These are phyloP conservation scores for Tetrapisispora namnaoensis DNA, from an alignment of 805 yeast genomes.

Conservation along the genomic window DNA sequence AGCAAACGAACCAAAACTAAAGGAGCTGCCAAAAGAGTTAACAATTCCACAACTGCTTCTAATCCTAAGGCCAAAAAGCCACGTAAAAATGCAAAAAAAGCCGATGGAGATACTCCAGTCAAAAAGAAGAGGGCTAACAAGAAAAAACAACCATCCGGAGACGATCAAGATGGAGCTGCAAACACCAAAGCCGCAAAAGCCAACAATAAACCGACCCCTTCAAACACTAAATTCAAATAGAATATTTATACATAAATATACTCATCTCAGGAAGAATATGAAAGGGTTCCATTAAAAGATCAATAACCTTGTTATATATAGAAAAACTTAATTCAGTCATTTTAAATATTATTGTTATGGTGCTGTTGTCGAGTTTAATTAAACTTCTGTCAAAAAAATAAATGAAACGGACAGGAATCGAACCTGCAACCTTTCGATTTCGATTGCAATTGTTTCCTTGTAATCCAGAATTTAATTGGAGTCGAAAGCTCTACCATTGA, in stretches of 20 bases:
- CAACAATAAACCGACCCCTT: neutral
- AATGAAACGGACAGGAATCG: constrained; percentile 45
- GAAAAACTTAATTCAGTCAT: no score
- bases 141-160: constrained; percentile 11
- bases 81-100: constrained; percentile 22
- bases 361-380: neutral
- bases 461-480: constrained; percentile 14
- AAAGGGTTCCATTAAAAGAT: no score
- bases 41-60: constrained; percentile 7
- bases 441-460: constrained; percentile 28
- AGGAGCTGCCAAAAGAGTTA: constrained; percentile 2
- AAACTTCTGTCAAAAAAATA: constrained; percentile 3
- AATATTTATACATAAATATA: no score
- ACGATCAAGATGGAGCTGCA: neutral
- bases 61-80: constrained; percentile 25
- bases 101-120: constrained; percentile 17
- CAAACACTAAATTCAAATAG: neutral
- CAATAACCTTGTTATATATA: no score
- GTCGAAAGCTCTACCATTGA: constrained; percentile 66
- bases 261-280: neutral
- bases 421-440: constrained; percentile 58
- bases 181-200: neutral
- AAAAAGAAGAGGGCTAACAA: constrained; percentile 24
- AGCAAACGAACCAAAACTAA: constrained; percentile 14
- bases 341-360: no score